Percentiles rank a stretch among this genome's conserved stretches.
Evolutionary conservation across 2,329 filamentous ascomycete species (phyloP).

Genomic region (Dryadomyces sulphureus): DNA sequence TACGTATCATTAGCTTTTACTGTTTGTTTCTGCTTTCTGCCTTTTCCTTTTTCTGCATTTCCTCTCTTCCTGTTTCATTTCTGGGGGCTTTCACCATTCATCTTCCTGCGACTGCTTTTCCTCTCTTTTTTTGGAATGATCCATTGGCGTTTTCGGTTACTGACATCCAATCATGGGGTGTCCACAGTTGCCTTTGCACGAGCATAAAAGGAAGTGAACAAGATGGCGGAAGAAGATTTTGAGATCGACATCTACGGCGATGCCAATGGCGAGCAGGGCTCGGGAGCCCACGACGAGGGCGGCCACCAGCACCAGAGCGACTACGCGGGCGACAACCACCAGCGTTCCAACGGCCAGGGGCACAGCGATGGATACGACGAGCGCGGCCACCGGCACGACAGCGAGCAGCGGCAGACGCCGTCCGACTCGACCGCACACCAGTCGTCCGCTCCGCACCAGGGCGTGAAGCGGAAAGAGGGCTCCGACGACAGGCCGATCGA

Average conservation of each 20-base stretch:
- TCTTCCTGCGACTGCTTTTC: conserved; percentile 8
- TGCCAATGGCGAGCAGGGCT: conserved; percentile 29
- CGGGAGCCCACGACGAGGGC: conserved; percentile 15
- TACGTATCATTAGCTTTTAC: conserved; percentile 36
- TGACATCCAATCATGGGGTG: conserved; percentile 10
- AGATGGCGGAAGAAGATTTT: conserved; percentile 56
- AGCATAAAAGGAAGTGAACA: conserved; percentile 8
- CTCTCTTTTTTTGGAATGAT: conserved; percentile 4
- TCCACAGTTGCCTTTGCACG: conserved; percentile 7
- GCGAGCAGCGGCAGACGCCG: not conserved
- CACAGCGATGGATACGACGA: conserved; percentile 14
- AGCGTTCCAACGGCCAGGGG: conserved; percentile 22
- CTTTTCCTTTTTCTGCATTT: conserved; percentile 8
- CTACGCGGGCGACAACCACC: conserved; percentile 20
- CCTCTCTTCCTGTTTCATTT: conserved; percentile 8
- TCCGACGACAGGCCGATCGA: conserved; percentile 46
- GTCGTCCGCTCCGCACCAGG: conserved; percentile 31
- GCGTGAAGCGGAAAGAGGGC: conserved; percentile 45
- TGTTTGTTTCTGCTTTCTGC: conserved; percentile 4
- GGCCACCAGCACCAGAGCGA: conserved; percentile 5
- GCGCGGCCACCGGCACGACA: conserved; percentile 10
- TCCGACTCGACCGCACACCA: conserved; percentile 12
- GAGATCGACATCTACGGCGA: conserved; percentile 62
- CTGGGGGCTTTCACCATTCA: conserved; percentile 3
- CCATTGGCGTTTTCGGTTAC: conserved; percentile 9